Percentiles rank a stretch among this genome's conserved stretches.
These are phyloP conservation scores for Datura wrightii DNA, from an alignment of 257 asterid species.

Conservation along the genomic window DNA sequence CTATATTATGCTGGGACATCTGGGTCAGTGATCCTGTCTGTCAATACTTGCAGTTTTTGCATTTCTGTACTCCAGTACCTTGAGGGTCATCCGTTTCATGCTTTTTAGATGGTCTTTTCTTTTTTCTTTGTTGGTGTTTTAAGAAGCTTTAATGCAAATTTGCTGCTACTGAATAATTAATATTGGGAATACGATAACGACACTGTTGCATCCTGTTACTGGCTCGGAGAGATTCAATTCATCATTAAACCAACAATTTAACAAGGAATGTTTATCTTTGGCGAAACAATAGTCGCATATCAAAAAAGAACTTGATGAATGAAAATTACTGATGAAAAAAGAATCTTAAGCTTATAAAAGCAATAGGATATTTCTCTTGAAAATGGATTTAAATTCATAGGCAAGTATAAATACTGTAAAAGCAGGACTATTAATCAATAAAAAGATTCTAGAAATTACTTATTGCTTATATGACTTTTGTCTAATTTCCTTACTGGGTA, in stretches of 20 bases:
- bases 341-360: too few species aligned
- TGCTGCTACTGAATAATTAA: too few species aligned
- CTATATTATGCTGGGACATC: slow-evolving; percentile 69
- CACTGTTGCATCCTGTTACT: neutral
- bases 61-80: neutral
- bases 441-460: neutral
- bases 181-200: neutral
- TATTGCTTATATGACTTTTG: neutral
- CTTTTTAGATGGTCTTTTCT: neutral
- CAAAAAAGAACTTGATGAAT: too few species aligned
- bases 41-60: neutral
- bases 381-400: too few species aligned
- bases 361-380: too few species aligned
- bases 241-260: neutral
- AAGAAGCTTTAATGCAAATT: too few species aligned
- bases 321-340: too few species aligned
- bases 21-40: slow-evolving; percentile 54
- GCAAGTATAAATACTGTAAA: neutral
- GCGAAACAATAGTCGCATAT: too few species aligned
- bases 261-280: too few species aligned
- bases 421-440: neutral
- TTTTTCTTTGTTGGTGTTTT: neutral
- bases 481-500: neutral
- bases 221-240: neutral
- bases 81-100: slow-evolving; percentile 5